These are phyloP conservation scores for Penicillium canariense DNA, from an alignment of 495 filamentous ascomycete species.

Conservation along the genomic window DNA sequence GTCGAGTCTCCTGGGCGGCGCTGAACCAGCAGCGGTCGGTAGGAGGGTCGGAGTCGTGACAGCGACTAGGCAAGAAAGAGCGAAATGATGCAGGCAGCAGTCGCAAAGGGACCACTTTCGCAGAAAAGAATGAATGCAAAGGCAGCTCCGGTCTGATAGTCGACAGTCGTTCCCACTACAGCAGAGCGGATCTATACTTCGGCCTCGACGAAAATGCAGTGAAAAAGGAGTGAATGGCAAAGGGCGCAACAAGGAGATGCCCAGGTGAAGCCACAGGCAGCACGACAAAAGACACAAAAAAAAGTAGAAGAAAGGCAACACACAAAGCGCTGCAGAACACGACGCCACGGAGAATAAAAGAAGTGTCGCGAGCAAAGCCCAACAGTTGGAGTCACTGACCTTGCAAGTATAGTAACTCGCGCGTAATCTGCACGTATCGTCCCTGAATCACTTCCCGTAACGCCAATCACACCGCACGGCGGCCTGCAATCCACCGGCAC, in stretches of 20 bases:
- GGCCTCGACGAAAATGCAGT: not conserved
- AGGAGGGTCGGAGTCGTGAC: not conserved
- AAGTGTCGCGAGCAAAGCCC: no score
- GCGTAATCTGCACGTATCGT: conserved; percentile 9
- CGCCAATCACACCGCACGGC: conserved; percentile 18
- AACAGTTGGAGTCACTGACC: not conserved
- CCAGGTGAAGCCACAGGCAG: not conserved
- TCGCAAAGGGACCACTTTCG: conserved; percentile 1
- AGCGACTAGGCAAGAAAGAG: not conserved
- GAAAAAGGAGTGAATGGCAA: conserved; percentile 6
- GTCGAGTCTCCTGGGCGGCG: not conserved
- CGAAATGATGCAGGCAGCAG: not conserved
- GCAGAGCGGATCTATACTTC: conserved; percentile 1
- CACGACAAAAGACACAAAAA: not conserved
- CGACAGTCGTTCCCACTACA: not conserved
- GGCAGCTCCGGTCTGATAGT: conserved; percentile 11
- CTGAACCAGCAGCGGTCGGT: conserved; percentile 19
- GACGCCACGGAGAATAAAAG: not conserved
- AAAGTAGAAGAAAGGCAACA: conserved; percentile 3
- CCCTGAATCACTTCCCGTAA: conserved; percentile 7
- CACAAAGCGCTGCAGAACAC: not conserved
- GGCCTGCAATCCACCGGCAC: conserved; percentile 13
- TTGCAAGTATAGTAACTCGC: not conserved
- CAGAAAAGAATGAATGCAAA: conserved; percentile 16
- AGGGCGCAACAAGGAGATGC: not conserved